Evolutionary conservation across 768 basidiomycete genomes (phyloP).

Genomic region (Tricholoma bakamatsutake): DNA sequence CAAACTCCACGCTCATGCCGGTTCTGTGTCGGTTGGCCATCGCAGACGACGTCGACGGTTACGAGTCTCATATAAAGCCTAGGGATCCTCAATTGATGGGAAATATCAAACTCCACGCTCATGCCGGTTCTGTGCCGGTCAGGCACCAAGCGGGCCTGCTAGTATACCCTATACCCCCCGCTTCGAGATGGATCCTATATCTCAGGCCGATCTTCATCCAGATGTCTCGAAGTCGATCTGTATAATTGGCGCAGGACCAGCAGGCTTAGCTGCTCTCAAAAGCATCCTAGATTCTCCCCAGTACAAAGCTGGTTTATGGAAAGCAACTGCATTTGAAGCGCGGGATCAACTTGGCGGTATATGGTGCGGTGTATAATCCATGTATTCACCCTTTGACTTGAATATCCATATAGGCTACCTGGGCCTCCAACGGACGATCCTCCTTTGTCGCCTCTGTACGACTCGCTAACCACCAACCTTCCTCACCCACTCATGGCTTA

Average conservation of each 20-base stretch:
- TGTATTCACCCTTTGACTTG: not conserved
- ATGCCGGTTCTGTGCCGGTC: no score
- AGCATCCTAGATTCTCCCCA: slow-evolving; percentile 54
- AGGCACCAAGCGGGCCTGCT: no score
- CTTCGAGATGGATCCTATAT: no score
- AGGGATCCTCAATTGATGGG: no score
- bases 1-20: no score
- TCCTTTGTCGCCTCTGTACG: slow-evolving; percentile 68
- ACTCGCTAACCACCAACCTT: slow-evolving; percentile 76
- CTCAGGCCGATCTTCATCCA: not conserved
- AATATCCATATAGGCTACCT: slow-evolving; percentile 44
- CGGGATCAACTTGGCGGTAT: slow-evolving; percentile 66
- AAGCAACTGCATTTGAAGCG: slow-evolving; percentile 56
- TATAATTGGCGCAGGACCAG: slow-evolving; percentile 73
- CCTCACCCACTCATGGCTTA: slow-evolving; percentile 78
- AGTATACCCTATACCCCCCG: no score
- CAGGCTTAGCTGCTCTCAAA: slow-evolving; percentile 67
- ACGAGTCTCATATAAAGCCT: no score
- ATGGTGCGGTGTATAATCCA: slow-evolving; percentile 44
- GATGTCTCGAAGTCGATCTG: slow-evolving; percentile 36
- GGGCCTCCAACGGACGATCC: slow-evolving; percentile 43
- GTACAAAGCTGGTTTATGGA: slow-evolving; percentile 57
- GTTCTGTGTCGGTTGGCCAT: no score
- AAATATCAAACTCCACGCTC: no score
- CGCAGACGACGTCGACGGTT: no score